phyloP scores from a whole-genome alignment of 148 eudicot genomes.

The Cornus florida region DNA sequence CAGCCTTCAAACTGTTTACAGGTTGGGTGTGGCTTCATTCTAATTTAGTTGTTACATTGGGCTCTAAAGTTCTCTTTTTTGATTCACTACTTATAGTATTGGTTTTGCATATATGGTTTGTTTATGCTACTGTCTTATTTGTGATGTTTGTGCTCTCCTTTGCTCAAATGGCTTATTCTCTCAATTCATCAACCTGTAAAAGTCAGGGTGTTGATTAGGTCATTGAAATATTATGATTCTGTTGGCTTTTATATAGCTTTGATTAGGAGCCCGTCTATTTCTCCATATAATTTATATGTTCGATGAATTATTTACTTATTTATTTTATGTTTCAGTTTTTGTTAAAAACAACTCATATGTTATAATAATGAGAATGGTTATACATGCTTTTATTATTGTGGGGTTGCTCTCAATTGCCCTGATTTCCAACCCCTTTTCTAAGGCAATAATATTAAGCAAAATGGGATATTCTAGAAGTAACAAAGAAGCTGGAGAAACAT shows the following conservation, averaged over 20 bases:
- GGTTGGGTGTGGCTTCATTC: constrained; percentile 16
- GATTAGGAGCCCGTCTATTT: neutral
- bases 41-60: neutral
- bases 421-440: neutral
- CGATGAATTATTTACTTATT: no score
- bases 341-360: no score
- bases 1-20: constrained; percentile 42
- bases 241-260: neutral
- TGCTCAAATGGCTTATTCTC: neutral
- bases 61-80: neutral
- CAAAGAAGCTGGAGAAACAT: neutral
- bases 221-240: neutral
- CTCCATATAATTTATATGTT: neutral
- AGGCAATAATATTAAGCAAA: neutral
- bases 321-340: no score
- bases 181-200: neutral
- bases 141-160: neutral
- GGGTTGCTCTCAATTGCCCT: neutral
- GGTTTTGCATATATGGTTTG: neutral
- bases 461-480: neutral
- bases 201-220: neutral
- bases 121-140: neutral
- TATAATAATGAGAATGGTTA: neutral
- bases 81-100: neutral
- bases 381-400: neutral